phyloP scores from a whole-genome alignment of 768 basidiomycete genomes.

The Tulasnella sp. region DNA sequence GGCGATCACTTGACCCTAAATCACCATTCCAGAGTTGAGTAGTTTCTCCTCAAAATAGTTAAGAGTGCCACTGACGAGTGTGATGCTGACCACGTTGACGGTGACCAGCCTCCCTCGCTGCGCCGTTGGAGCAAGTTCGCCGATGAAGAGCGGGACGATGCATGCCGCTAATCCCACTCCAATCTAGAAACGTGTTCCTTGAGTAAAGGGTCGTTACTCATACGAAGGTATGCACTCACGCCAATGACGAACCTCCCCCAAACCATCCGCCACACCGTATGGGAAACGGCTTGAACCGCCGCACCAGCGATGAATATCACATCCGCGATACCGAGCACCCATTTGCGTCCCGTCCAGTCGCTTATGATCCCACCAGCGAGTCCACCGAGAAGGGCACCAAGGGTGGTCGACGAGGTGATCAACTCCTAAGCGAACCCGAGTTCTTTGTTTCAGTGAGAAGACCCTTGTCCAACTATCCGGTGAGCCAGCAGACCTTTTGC shows the following conservation, averaged over 20 bases:
- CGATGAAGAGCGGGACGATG: slow-evolving; percentile 77
- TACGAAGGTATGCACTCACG: slow-evolving; percentile 19
- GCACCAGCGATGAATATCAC: slow-evolving; percentile 72
- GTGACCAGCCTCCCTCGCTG: slow-evolving; percentile 71
- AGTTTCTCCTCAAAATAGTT: no score
- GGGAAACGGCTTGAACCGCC: slow-evolving; percentile 62
- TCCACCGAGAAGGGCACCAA: slow-evolving; percentile 74
- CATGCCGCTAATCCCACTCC: slow-evolving; percentile 71
- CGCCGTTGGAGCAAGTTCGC: slow-evolving; percentile 73
- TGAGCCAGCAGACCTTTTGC: slow-evolving; percentile 53
- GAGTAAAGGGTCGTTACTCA: no score
- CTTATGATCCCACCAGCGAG: slow-evolving; percentile 64
- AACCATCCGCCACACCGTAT: slow-evolving; percentile 69
- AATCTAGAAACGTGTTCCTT: slow-evolving; percentile 32
- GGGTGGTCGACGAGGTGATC: slow-evolving; percentile 73
- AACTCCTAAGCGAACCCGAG: slow-evolving; percentile 52
- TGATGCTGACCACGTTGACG: slow-evolving; percentile 78
- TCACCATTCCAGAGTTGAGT: no score
- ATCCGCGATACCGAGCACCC: slow-evolving; percentile 64
- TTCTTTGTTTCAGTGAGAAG: background rate
- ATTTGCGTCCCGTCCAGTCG: slow-evolving; percentile 65
- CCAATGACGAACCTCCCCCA: slow-evolving; percentile 73
- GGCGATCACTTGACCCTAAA: slow-evolving; percentile 59
- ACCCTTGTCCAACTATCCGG: background rate
- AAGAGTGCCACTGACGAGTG: slow-evolving; percentile 35